phyloP scores from a whole-genome alignment of 2,329 filamentous ascomycete species.

The Cryphonectria carpinicola region DNA sequence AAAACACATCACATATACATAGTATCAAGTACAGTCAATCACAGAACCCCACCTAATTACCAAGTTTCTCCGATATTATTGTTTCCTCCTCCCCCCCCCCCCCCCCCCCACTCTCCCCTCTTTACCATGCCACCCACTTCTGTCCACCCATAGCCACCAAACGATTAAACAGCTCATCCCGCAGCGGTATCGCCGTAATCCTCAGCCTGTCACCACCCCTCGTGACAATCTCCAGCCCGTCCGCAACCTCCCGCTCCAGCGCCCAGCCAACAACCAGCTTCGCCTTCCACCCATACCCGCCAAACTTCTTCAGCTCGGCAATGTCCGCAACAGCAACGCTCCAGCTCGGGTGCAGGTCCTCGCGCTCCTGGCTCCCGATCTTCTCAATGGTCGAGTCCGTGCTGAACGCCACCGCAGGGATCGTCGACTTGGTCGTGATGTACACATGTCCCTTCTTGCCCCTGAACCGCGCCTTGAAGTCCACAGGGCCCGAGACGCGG shows the following conservation, averaged over 20 bases:
- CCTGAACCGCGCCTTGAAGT: slow-evolving; percentile 73
- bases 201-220: slow-evolving; percentile 58
- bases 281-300: slow-evolving; percentile 82
- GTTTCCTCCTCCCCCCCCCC: too few relatives aligned
- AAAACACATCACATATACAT: too few relatives aligned
- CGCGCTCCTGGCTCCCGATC: slow-evolving; percentile 62
- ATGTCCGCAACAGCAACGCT: slow-evolving; percentile 73
- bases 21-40: too few relatives aligned
- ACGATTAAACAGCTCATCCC: slow-evolving; percentile 64
- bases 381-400: slow-evolving; percentile 58
- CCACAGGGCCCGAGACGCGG: slow-evolving; percentile 66
- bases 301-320: slow-evolving; percentile 75
- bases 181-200: slow-evolving; percentile 71
- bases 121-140: slow-evolving; percentile 28
- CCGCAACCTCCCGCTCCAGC: slow-evolving; percentile 72
- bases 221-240: slow-evolving; percentile 72
- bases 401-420: slow-evolving; percentile 70
- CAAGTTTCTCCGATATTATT: too few relatives aligned
- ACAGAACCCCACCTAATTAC: too few relatives aligned
- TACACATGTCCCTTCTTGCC: slow-evolving; percentile 75
- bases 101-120: background rate
- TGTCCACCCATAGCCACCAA: slow-evolving; percentile 28
- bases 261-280: slow-evolving; percentile 84
- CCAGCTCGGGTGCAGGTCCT: slow-evolving; percentile 66
- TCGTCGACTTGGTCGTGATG: slow-evolving; percentile 68